Conservation (phyloP, 2,329 filamentous ascomycete genomes). For the Herpomyces periplanetae region DNA sequence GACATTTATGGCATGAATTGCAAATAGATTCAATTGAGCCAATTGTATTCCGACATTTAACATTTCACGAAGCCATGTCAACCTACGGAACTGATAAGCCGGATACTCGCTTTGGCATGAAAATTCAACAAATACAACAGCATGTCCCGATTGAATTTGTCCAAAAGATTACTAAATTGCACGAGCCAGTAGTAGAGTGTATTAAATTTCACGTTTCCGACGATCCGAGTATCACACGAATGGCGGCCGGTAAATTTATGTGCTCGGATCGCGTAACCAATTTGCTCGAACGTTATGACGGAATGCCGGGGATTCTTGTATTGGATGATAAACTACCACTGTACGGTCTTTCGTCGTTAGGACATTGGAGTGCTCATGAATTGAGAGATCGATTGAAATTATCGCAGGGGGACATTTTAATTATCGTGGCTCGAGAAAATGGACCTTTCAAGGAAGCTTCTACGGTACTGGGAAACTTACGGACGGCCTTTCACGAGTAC, state of each 20-base stretch:
- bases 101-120: slow-evolving; percentile 31
- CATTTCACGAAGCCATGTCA: slow-evolving; percentile 39
- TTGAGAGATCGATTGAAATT: slow-evolving; percentile 14
- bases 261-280: slow-evolving; percentile 17
- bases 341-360: slow-evolving; percentile 33
- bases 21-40: slow-evolving; percentile 10
- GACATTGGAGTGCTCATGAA: slow-evolving; percentile 23
- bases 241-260: slow-evolving; percentile 28
- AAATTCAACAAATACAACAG: slow-evolving; percentile 23
- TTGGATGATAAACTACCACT: slow-evolving; percentile 32
- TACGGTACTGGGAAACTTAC: slow-evolving; percentile 26
- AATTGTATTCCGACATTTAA: slow-evolving; percentile 16
- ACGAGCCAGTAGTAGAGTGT: slow-evolving; percentile 29
- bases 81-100: slow-evolving; percentile 67
- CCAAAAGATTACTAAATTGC: slow-evolving; percentile 28
- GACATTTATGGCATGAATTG: slow-evolving; percentile 14
- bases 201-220: slow-evolving; percentile 22
- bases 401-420: slow-evolving; percentile 32
- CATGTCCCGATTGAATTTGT: slow-evolving; percentile 22
- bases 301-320: slow-evolving; percentile 40
- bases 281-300: slow-evolving; percentile 26
- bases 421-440: slow-evolving; percentile 36
- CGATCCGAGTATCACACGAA: slow-evolving; percentile 13
- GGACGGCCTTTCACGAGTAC: slow-evolving; percentile 23
- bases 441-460: slow-evolving; percentile 28